Evolutionary conservation across 768 basidiomycete species (phyloP), one percentile per base, ranked within the genome.

Genomic region (Lentinula lateritia): DNA sequence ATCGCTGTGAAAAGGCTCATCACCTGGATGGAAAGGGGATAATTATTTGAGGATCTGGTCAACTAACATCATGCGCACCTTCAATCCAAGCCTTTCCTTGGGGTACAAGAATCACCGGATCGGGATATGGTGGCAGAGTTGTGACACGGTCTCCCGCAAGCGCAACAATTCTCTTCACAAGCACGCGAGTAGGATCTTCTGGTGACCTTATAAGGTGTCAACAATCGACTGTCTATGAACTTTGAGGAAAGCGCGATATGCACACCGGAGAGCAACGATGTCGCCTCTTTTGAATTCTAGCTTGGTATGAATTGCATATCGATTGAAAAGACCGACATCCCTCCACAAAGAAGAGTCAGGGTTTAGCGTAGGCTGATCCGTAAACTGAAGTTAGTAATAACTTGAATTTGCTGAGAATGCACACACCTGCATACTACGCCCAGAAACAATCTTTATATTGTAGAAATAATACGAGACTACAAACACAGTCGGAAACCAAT

Each of bases 371-470:
- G 90, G 80, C 84, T 86, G 76, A 68, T 73, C 74, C 60, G 53
- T 50, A 50, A 46, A 50, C 34, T 35, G 36, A 52, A 23, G 18
- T 52, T 23, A 50, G 41, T 38, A 46, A 4, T 46, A 53, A 57
- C 50, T 57, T 54, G 20, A 36, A 28, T 16, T 39, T 35, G 5
- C 16, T 50, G 42, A 58, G 54, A 43, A 12, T 43, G 28, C 28
- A 23, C 76, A 60, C 64, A 88, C 89, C 86, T 89, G 87, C 89
- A 91, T 91, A 66, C 88, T 90, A 52, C 82, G 74, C 5, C 88
- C 89, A 8, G 74, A 76, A 12, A 90, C 77, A 3, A 76, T 72
- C 62, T 84, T 83, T 23, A 88, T 50, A 35, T 82, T 76, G 66
- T 77, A 85, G 65, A 79, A 77, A 61, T 83, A 79, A 55, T 82